Evolutionary conservation across 1,284 basidiomycete genomes (phyloP), one percentile per base, ranked within the genome.

Genomic region (Irpex sp.): DNA sequence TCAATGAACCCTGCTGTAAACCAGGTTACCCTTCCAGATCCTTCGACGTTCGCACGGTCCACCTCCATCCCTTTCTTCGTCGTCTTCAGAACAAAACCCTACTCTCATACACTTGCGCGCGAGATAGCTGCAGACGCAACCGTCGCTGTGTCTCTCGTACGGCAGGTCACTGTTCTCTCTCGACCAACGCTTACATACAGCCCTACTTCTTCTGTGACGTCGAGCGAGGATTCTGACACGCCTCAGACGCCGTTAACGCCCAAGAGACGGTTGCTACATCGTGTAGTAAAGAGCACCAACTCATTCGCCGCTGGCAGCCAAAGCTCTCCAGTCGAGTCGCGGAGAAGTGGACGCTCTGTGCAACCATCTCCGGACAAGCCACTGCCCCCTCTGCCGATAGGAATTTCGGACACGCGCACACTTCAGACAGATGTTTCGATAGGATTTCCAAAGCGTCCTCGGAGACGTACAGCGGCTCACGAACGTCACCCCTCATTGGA

Each of bases 71-170:
- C 87, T 26, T 90, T 85, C 69, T 90, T 85, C 68, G 87, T 89
- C 53, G 84, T 90, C 31, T 90, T 89, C 72, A 82, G 83, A 11
- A 89, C 89, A 19, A 82, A 74, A 5, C 83, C 84, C 15, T 79
- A 83, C 46, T 86, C 82, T 15, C 71, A 77, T 0, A 68, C 73
- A 15, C 75, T 89, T 47, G 80, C 85, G 5, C 81, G 79, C 59
- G 88, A 90, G 69, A 87, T 90, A 39, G 83, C 87, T 7, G 71
- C 84, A 3, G 88, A 90, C 72, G 86, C 89, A 11, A 88, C 87
- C 15, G 83, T 89, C 58, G 82, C 83, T 13, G 81, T 89, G 8
- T 84, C 84, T 0, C 77, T 91, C 11, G 69, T 84, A 61, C 85
- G 86, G 49, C 81, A 86, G 67, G 77, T 89, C 37, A 80, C 76